Conservation (phyloP, 768 basidiomycete species). For the Boletus fagicola region DNA sequence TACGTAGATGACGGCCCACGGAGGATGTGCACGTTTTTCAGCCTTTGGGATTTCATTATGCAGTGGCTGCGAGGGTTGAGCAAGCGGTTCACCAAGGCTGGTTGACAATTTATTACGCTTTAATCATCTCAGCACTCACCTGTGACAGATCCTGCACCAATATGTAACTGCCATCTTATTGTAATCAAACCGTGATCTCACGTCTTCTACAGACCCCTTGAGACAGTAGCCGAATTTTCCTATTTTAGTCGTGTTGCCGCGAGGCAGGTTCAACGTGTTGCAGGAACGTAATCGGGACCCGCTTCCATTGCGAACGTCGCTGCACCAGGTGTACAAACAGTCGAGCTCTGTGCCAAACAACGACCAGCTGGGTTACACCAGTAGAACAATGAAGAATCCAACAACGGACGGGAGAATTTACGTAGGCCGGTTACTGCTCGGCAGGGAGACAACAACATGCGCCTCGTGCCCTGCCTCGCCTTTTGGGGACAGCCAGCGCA, state of each 20-base stretch:
- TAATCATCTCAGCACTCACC: not conserved
- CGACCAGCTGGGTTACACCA: not conserved
- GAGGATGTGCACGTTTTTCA: conserved; percentile 9
- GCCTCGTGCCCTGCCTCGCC: conserved; percentile 56
- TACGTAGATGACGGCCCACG: conserved; percentile 3
- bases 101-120: not conserved
- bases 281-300: conserved; percentile 2
- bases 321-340: conserved; percentile 2
- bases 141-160: not conserved
- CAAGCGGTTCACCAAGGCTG: conserved; percentile 8
- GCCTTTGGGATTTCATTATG: conserved; percentile 30
- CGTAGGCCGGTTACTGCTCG: conserved; percentile 11
- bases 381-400: conserved; percentile 5
- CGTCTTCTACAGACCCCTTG: conserved; percentile 5
- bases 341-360: conserved; percentile 5
- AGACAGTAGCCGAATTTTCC: conserved; percentile 17
- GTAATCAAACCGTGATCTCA: conserved; percentile 2
- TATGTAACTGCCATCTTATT: not conserved
- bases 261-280: conserved; percentile 21
- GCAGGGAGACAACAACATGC: conserved; percentile 22
- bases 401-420: conserved; percentile 5
- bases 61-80: conserved; percentile 25
- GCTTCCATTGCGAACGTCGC: conserved; percentile 2
- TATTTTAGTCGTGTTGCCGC: conserved; percentile 1
- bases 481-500: conserved; percentile 18